phyloP scores from a whole-genome alignment of 1,139 yeast genomes.

The Lodderomyces elongisporus region DNA sequence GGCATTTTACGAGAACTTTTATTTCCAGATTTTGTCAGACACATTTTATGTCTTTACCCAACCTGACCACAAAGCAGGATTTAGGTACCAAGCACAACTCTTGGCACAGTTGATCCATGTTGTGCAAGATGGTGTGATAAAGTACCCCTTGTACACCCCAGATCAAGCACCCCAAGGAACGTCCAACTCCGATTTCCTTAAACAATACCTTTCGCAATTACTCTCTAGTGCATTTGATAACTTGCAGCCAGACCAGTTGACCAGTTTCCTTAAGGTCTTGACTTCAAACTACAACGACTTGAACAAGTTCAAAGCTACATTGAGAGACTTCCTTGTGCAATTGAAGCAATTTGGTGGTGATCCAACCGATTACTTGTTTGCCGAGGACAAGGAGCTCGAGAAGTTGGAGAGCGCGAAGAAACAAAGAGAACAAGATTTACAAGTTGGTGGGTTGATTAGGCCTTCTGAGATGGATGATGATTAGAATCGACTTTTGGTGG shows the following conservation, averaged over 20 bases:
- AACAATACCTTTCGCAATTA: slow-evolving; percentile 78
- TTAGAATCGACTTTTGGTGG: no score
- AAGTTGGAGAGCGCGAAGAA: slow-evolving; percentile 59
- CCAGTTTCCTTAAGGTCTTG: slow-evolving; percentile 74
- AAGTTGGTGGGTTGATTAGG: slow-evolving; percentile 89
- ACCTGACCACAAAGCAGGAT: slow-evolving; percentile 96
- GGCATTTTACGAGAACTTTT: slow-evolving; percentile 84
- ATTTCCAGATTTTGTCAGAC: slow-evolving; percentile 85
- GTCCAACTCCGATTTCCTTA: slow-evolving; percentile 70
- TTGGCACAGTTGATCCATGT: slow-evolving; percentile 79
- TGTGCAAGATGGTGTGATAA: slow-evolving; percentile 71
- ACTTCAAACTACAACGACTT: slow-evolving; percentile 70
- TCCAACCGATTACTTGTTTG: slow-evolving; percentile 85
- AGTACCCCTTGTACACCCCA: slow-evolving; percentile 67
- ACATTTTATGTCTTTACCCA: slow-evolving; percentile 92
- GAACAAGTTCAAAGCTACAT: slow-evolving; percentile 70
- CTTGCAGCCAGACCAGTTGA: slow-evolving; percentile 75
- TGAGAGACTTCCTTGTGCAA: slow-evolving; percentile 95
- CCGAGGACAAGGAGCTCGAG: slow-evolving; percentile 87
- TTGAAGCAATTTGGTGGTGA: slow-evolving; percentile 95
- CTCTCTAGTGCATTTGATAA: slow-evolving; percentile 87
- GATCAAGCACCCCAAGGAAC: slow-evolving; percentile 83
- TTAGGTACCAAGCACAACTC: slow-evolving; percentile 79
- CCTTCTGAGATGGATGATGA: slow-evolving; percentile 92
- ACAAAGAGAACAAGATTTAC: slow-evolving; percentile 77